A percentile compares a stretch with the other conserved stretches of the same genome.
phyloP scores from a whole-genome alignment of 371 early-diverging fungal genomes.

The Lichtheimia ornata region DNA sequence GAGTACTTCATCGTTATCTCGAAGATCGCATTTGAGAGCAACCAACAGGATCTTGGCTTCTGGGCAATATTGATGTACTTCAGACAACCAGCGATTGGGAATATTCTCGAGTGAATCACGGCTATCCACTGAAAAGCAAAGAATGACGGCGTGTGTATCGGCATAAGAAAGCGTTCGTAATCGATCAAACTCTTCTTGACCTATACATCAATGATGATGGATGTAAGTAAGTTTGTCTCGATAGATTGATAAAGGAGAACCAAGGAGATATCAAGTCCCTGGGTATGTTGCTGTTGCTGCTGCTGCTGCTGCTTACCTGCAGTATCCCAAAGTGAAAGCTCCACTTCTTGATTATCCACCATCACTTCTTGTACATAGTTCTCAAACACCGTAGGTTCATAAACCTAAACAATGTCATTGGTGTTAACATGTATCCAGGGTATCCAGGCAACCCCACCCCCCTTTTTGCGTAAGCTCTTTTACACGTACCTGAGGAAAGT shows the following conservation, averaged over 20 bases:
- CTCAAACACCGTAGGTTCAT: conserved; percentile 82
- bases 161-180: conserved; percentile 56
- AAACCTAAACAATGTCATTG: conserved; percentile 23
- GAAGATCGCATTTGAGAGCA: conserved; percentile 59
- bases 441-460: background rate
- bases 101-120: conserved; percentile 61
- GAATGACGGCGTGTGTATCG: conserved; percentile 54
- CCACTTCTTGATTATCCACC: conserved; percentile 75
- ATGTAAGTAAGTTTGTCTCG: background rate
- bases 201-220: conserved; percentile 15
- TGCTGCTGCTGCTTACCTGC: conserved; percentile 64
- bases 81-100: conserved; percentile 51
- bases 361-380: conserved; percentile 82
- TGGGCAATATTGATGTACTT: conserved; percentile 46
- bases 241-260: conserved; percentile 1
- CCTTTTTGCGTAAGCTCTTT: background rate
- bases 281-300: background rate
- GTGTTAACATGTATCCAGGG: conserved; percentile 8
- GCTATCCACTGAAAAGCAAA: conserved; percentile 61
- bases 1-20: conserved; percentile 34
- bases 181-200: conserved; percentile 69
- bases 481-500: conserved; percentile 54
- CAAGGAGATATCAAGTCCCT: background rate
- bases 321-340: conserved; percentile 91
- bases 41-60: conserved; percentile 51